Base-by-base conservation (phyloP, 805 yeast genomes). In the Scheffersomyces stipitis region DNA sequence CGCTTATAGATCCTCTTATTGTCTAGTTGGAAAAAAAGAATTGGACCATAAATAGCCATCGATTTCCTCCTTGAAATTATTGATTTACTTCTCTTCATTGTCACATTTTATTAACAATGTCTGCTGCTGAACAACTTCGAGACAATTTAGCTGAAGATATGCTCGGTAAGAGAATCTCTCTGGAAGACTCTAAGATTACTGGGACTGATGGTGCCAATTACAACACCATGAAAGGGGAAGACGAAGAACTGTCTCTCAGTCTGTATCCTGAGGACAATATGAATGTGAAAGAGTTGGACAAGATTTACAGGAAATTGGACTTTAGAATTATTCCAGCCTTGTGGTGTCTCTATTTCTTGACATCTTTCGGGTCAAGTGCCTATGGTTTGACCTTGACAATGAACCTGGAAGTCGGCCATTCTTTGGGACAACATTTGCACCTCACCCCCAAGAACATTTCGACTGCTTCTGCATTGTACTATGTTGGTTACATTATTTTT, bases 341-440 rank as follows among this genome's bases (percentile, higher is more conserved):
- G 38, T 86, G 95, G 95, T 66, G 78, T 30, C 62, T 86, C 32
- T 86, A 86, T 56, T 86, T 86, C 52, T 63, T 87, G 35, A 78
- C 89, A 1, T 85, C 95, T 1, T 86, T 83, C 56, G 95, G 93
- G 1, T 70, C 80, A 3, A 78, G 79, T 20, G 85, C 86, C 13
- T 87, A 83, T 50, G 95, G 95, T 44, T 76, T 80, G 43, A 75
- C 95, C 0, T 68, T 86, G 41, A 86, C 95, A 5, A 86, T 86
- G 95, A 86, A 86, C 62, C 51, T 56, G 22, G 73, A 65, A 17
- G 60, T 56, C 22, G 79, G 80, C 6, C 89, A 86, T 49, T 83
- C 93, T 0, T 59, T 86, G 39, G 50, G 51, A 1, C 78, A 72
- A 42, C 56, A 75, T 6, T 69, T 86, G 22, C 47, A 65, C 0